Base-by-base conservation (phyloP, 805 yeast genomes). In the Saturnispora sanitii region DNA sequence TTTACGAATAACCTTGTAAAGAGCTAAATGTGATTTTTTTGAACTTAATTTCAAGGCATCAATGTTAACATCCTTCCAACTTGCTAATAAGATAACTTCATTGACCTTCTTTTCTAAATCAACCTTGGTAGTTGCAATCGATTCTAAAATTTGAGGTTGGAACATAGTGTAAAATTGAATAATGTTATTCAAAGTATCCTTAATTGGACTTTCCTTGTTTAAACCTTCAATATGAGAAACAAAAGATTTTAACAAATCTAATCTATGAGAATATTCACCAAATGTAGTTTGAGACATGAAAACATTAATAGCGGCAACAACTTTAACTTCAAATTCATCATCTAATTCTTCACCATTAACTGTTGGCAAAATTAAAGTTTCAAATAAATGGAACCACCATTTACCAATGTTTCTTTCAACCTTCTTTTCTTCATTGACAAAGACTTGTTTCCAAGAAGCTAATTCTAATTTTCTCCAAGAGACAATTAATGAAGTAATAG, bases 61-160 rank as follows among this genome's bases (percentile, higher is more conserved):
- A 33, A 87, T 75, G 53, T 92, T 94, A 11, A 87, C 88, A 62
- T 92, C 99, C 51, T 88, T 87, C 97, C 97, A 94, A 53, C 95
- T 84, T 1, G 98, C 96, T 13, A 92, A 67, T 34, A 85, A 62
- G 33, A 92, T 86, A 3, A 87, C 79, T 43, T 92, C 98, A 27
- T 77, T 70, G 9, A 92, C 73, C 37, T 86, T 86, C 54, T 88
- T 90, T 44, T 79, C 85, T 27, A 90, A 62, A 3, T 61, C 58
- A 51, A 71, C 75, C 56, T 70, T 77, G 1, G 70, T 68, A 1
- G 54, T 53, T 0, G 49, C 51, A 8, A 87, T 54, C 9, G 62
- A 57, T 0, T 69, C 71, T 2, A 57, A 55, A n/a, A 90, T 63
- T 1, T 56, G 49, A 0, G 72, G 65, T 3, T 59, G 41, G 52